These are phyloP conservation scores for Bauhinia variegata DNA, from an alignment of 306 rosid species.

Conservation along the genomic window DNA sequence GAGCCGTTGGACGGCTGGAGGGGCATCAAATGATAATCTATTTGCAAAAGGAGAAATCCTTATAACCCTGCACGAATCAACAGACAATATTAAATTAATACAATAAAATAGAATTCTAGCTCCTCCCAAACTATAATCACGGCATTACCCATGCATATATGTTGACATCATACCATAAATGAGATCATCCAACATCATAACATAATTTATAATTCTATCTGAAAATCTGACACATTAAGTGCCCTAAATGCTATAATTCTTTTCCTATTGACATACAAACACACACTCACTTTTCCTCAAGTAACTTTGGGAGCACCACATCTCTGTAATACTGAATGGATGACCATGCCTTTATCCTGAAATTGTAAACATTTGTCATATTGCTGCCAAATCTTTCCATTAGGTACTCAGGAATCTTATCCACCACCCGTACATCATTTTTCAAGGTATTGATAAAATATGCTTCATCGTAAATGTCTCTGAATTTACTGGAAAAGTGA, in stretches of 20 bases:
- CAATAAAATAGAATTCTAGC: background rate
- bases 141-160: background rate
- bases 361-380: constrained; percentile 90
- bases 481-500: constrained; percentile 75
- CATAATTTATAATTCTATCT: background rate
- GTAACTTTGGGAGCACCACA: constrained; percentile 83
- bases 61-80: constrained; percentile 66
- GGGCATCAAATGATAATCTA: constrained; percentile 90
- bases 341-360: constrained; percentile 96
- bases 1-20: constrained; percentile 86
- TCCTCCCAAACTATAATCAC: background rate
- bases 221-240: background rate
- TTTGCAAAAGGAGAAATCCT: constrained; percentile 98
- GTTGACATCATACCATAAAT: background rate
- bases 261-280: background rate
- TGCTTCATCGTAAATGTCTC: constrained; percentile 86
- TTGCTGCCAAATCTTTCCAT: constrained; percentile 97
- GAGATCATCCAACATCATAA: background rate
- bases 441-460: constrained; percentile 66
- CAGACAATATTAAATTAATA: background rate
- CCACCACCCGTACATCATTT: constrained; percentile 84
- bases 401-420: constrained; percentile 77
- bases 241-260: too few species aligned
- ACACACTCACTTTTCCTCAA: constrained; percentile 85
- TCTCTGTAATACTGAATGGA: constrained; percentile 80